Percentiles rank a stretch among this genome's conserved stretches.
These are phyloP conservation scores for Globisporangium solare DNA, from an alignment of 352 stramenopile species.

Conservation along the genomic window DNA sequence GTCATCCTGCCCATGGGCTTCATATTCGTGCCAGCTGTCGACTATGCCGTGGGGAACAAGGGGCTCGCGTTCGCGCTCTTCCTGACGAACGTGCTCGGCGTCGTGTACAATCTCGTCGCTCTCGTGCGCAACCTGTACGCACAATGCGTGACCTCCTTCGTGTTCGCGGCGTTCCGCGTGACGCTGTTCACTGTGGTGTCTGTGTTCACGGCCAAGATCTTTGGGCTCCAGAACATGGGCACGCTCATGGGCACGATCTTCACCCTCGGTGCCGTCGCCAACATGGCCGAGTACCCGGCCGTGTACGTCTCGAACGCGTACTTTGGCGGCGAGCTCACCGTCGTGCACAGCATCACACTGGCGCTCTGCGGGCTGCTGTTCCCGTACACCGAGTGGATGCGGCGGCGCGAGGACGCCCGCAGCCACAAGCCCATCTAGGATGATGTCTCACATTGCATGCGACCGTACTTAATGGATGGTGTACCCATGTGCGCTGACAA, in stretches of 20 bases:
- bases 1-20: slow-evolving; percentile 81
- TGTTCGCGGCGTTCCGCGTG: slow-evolving; percentile 79
- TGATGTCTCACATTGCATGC: not conserved
- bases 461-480: not conserved
- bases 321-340: slow-evolving; percentile 51
- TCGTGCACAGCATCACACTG: slow-evolving; percentile 46
- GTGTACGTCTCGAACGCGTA: slow-evolving; percentile 64
- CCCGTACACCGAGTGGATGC: slow-evolving; percentile 52
- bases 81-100: slow-evolving; percentile 66
- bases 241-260: slow-evolving; percentile 82
- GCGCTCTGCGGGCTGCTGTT: slow-evolving; percentile 49
- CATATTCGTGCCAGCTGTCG: slow-evolving; percentile 79
- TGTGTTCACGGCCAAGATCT: slow-evolving; percentile 82
- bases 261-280: slow-evolving; percentile 63
- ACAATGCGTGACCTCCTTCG: slow-evolving; percentile 67
- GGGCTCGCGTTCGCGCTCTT: slow-evolving; percentile 59
- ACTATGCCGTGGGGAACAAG: slow-evolving; percentile 70
- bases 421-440: slow-evolving; percentile 22
- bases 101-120: slow-evolving; percentile 68
- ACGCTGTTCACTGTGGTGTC: slow-evolving; percentile 86
- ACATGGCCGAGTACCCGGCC: slow-evolving; percentile 71
- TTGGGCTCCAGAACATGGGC: slow-evolving; percentile 80
- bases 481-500: not conserved
- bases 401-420: slow-evolving; percentile 39
- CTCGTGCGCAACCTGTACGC: slow-evolving; percentile 58